Base-by-base conservation (phyloP, 1,139 yeast genomes). In the Suhomyces chickasaworum region DNA sequence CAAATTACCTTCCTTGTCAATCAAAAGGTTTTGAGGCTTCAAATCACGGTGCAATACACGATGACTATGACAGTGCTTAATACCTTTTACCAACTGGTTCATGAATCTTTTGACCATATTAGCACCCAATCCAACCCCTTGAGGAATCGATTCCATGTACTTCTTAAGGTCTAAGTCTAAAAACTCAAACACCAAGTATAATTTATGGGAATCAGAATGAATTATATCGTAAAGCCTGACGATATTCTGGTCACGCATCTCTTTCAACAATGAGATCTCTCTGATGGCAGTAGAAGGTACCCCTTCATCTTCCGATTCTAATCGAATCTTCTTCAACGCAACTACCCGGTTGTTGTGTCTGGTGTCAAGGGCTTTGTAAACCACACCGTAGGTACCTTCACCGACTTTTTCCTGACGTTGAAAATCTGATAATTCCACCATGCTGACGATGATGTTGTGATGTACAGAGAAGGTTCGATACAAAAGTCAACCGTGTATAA, bases 331-430 rank as follows among this genome's bases (percentile, higher is more conserved):
- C 67, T 93, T 93, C 58, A 95, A 73, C 0, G 99, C 99, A 39
- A 93, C 99, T 22, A 91, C 81, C 45, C 98, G 76, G 71, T 91
- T 90, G 60, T 89, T 88, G 67, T 93, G 91, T 54, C 85, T 84
- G 47, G 87, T 81, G 64, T 93, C 98, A 39, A 89, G 75, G 2
- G 99, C 99, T 67, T 93, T 93, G 71, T 93, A 95, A 21, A 93
- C 99, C 46, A 93, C 99, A 53, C 99, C 99, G 64, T 93, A 93
- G 3, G 99, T 93, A 47, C 93, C 99, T 72, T 95, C 99, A 37
- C 99, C 99, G 41, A 93, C 89, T 68, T 93, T 93, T 68, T 93
- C 99, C 56, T 93, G 83, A 62, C 95, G 88, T 64, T 90, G 95
- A 66, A 87, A 91, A 64, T 90, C 96, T 34, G 91, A 83, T 55